A percentile compares a stretch with the other conserved stretches of the same genome.
These are phyloP conservation scores for Hygrophorus russula DNA, from an alignment of 768 basidiomycete species.

Conservation along the genomic window DNA sequence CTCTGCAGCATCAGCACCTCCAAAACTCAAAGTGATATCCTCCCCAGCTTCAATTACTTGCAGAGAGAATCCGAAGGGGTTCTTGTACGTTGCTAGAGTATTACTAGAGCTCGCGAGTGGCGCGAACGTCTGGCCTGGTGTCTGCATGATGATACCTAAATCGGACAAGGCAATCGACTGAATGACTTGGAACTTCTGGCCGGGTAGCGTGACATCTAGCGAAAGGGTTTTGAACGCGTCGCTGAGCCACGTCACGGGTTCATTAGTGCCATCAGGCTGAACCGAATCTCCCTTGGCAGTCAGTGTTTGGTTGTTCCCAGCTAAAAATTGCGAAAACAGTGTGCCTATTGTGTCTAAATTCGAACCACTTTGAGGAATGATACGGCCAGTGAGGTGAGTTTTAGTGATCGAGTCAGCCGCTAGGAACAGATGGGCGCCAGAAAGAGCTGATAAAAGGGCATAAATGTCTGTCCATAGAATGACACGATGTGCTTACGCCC, in stretches of 20 bases:
- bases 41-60: slow-evolving; percentile 49
- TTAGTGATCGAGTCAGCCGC: slow-evolving; percentile 34
- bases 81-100: slow-evolving; percentile 50
- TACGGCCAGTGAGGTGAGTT: slow-evolving; percentile 50
- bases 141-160: slow-evolving; percentile 40
- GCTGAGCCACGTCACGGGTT: slow-evolving; percentile 50
- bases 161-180: slow-evolving; percentile 51
- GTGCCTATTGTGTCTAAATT: slow-evolving; percentile 41
- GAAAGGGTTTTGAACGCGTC: slow-evolving; percentile 60
- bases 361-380: slow-evolving; percentile 48
- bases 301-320: slow-evolving; percentile 52
- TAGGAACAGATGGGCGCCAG: slow-evolving; percentile 37
- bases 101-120: slow-evolving; percentile 47
- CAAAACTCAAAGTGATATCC: slow-evolving; percentile 37
- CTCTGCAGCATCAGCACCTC: slow-evolving; percentile 40
- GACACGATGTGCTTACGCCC: slow-evolving; percentile 40
- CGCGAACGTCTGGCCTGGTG: slow-evolving; percentile 42
- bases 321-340: slow-evolving; percentile 58
- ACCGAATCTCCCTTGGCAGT: slow-evolving; percentile 49
- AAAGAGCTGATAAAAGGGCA: slow-evolving; percentile 32
- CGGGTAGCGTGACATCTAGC: slow-evolving; percentile 50
- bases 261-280: slow-evolving; percentile 40
- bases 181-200: slow-evolving; percentile 52
- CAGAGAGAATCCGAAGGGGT: slow-evolving; percentile 68
- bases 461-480: not conserved